phyloP scores from a whole-genome alignment of 306 rosid species.

The Sophora flavescens region DNA sequence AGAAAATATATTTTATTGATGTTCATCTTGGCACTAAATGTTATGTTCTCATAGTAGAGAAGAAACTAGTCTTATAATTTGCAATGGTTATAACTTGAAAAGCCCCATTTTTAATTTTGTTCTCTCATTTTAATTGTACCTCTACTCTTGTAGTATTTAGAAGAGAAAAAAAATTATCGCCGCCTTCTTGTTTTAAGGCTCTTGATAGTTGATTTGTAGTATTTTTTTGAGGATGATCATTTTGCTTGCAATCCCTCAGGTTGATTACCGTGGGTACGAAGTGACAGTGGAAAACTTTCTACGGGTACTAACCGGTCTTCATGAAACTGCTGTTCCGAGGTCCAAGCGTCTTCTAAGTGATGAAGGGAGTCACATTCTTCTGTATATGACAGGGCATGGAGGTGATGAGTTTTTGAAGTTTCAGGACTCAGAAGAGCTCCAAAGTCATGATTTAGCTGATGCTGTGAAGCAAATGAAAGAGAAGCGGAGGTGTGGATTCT shows the following conservation, averaged over 20 bases:
- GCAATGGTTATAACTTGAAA: conserved; percentile 7
- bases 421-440: conserved; percentile 98
- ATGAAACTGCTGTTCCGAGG: conserved; percentile 91
- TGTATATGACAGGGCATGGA: conserved; percentile 98
- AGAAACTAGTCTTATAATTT: conserved; percentile 1
- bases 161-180: conserved; percentile 13
- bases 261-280: conserved; percentile 98
- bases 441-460: conserved; percentile 99
- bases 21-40: conserved; percentile 13
- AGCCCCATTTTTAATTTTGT: background rate
- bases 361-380: conserved; percentile 97
- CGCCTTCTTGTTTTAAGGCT: conserved; percentile 38
- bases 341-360: conserved; percentile 95
- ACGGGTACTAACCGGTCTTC: conserved; percentile 91
- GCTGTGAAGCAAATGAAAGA: conserved; percentile 98
- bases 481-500: conserved; percentile 72
- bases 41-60: conserved; percentile 26
- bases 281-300: conserved; percentile 88
- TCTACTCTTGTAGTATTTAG: conserved; percentile 31
- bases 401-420: conserved; percentile 98
- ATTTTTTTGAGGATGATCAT: conserved; percentile 33
- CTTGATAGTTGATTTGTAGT: conserved; percentile 26
- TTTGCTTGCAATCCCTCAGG: conserved; percentile 61
- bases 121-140: conserved; percentile 3
- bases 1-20: background rate